Percentiles rank a stretch among this genome's conserved stretches.
Conservation (phyloP, 2,329 filamentous ascomycete species). For the Aspergillus hortae region DNA sequence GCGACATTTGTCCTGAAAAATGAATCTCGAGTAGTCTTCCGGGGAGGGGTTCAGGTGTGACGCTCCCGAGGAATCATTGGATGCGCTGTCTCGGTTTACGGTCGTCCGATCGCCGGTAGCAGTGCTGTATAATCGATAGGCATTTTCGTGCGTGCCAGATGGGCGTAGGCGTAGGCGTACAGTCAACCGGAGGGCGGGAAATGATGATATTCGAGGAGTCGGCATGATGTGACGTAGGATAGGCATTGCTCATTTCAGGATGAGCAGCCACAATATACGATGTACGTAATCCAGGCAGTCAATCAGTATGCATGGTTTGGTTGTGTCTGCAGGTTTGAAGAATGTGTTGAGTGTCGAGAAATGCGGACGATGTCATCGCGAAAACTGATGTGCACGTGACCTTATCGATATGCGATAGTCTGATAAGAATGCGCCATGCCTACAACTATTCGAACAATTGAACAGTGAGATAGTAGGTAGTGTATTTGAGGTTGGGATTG, state of each 20-base stretch:
- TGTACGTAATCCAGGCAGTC: not conserved
- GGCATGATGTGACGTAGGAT: constrained; percentile 16
- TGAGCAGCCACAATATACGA: not conserved
- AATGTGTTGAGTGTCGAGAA: no score
- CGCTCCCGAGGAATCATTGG: constrained; percentile 21
- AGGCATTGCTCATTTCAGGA: constrained; percentile 16
- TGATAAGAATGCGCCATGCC: no score
- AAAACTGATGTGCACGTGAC: no score
- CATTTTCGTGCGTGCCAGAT: constrained; percentile 7
- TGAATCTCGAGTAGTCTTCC: constrained; percentile 76
- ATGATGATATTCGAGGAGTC: constrained; percentile 16
- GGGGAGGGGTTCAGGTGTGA: constrained; percentile 74
- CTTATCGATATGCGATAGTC: no score
- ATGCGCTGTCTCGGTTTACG: constrained; percentile 6
- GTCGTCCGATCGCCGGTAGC: constrained; percentile 5
- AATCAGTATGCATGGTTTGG: not conserved
- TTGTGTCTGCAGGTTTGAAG: not conserved
- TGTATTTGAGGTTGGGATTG: no score
- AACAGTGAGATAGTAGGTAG: no score
- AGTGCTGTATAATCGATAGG: constrained; percentile 23
- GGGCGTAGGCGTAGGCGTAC: constrained; percentile 11
- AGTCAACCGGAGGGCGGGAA: constrained; percentile 16
- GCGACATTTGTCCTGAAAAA: constrained; percentile 82
- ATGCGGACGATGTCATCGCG: no score
- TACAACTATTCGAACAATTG: no score